Base-by-base conservation (phyloP, 306 rosid species). In the Begonia masoniana region DNA sequence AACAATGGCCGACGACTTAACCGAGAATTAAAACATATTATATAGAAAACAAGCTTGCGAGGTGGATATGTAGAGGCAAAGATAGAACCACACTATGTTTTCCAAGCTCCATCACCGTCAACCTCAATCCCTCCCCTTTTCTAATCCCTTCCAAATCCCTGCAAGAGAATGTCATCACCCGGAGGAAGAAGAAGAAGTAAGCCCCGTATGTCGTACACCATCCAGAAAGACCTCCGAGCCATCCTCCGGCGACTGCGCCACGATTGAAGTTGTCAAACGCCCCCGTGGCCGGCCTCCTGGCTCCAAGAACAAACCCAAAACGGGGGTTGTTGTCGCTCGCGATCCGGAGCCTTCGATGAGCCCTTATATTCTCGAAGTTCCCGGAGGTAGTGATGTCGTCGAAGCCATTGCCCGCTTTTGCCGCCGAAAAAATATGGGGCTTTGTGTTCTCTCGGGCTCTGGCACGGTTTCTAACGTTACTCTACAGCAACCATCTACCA, bases 241-340 rank as follows among this genome's bases (percentile, higher is more conserved):
- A 15, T 0, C 57, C 14, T 51, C 68, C 6, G 76, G 75, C 47
- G 95, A 92, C 13, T 94, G 92, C 0, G 82, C 95, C 4, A 51
- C 84, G 43, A 81, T 92, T 6, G 99, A 92, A 23, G 93, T 92
- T 0, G 74, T 67, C 1, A 58, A 91, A 12, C 67, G 99, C 0
- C 94, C 99, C 2, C 48, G 94, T 1, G 99, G 99, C 1, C 96
- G 99, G 1, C 99, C 99, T 0, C 99, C 96, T 0, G 99, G 99
- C 2, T 86, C 99, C 51, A 91, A 86, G 26, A 91, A 91, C 75
- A 81, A 67, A 61, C 96, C 99, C 16, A 92, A 77, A 24, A 79
- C 99, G 0, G 79, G 92, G 0, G 73, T 86, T 4, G 62, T 86
- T 15, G 78, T 78, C 0, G 76, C 83, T 11, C 92, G 94, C 0